Percentiles rank a stretch among this genome's conserved stretches.
These are phyloP conservation scores for Plasmopara viticola DNA, from an alignment of 352 stramenopile species.

Conservation along the genomic window DNA sequence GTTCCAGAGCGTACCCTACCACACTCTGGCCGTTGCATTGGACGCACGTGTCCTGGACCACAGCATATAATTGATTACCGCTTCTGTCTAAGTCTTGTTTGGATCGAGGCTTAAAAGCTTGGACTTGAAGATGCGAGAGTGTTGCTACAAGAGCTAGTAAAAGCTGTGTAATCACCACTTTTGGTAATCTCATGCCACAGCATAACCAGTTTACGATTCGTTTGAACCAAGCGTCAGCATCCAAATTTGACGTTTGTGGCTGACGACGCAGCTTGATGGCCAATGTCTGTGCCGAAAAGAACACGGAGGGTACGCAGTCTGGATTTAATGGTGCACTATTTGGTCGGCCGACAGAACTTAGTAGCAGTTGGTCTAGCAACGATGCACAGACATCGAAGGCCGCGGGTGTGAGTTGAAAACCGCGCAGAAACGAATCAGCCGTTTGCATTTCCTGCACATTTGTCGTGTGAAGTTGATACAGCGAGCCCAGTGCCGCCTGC, in stretches of 20 bases:
- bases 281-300: constrained; percentile 79
- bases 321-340: constrained; percentile 15
- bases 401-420: constrained; percentile 72
- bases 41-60: constrained; percentile 13
- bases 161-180: constrained; percentile 70
- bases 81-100: constrained; percentile 3
- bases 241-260: constrained; percentile 27
- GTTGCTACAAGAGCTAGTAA: constrained; percentile 59
- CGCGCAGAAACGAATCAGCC: constrained; percentile 68
- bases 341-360: constrained; percentile 1
- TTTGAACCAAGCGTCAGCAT: constrained; percentile 27
- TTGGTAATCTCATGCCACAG: constrained; percentile 29
- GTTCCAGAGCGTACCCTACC: constrained; percentile 52
- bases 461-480: constrained; percentile 51
- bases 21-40: constrained; percentile 28
- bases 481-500: constrained; percentile 42
- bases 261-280: constrained; percentile 74
- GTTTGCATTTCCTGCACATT: constrained; percentile 49
- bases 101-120: constrained; percentile 29
- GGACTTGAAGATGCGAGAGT: constrained; percentile 36
- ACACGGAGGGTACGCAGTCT: constrained; percentile 42
- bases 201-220: constrained; percentile 60
- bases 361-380: constrained; percentile 61
- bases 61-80: constrained; percentile 9
- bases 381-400: constrained; percentile 63